These are phyloP conservation scores for Pseudogymnoascus sp. DNA, from an alignment of 2,329 filamentous ascomycete genomes.

Conservation along the genomic window DNA sequence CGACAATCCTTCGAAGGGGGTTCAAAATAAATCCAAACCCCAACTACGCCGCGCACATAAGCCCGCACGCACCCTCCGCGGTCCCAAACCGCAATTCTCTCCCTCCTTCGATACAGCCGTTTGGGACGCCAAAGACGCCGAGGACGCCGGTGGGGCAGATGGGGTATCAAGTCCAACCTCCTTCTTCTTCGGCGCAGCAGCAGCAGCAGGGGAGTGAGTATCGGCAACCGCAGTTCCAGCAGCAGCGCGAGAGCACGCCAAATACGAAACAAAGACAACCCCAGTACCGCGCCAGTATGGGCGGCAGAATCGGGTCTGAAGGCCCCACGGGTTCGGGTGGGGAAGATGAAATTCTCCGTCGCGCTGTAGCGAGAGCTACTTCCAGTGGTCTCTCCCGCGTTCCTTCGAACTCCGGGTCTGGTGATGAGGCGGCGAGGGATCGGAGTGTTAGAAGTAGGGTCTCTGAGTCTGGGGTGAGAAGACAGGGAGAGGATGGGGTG, in stretches of 20 bases:
- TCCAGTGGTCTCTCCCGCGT: not conserved
- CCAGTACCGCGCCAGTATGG: constrained; percentile 34
- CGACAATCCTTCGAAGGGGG: constrained; percentile 59
- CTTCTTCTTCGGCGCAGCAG: constrained; percentile 31
- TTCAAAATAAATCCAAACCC: constrained; percentile 80
- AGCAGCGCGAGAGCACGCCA: no score
- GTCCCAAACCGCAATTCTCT: constrained; percentile 26
- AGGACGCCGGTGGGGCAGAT: constrained; percentile 35
- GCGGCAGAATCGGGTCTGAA: not conserved
- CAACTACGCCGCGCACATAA: constrained; percentile 65
- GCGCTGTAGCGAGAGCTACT: not conserved
- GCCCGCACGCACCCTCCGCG: constrained; percentile 48
- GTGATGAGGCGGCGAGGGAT: not conserved
- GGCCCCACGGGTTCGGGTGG: not conserved
- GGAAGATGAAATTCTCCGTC: not conserved
- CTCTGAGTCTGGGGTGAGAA: constrained; percentile 12
- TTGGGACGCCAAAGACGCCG: constrained; percentile 14
- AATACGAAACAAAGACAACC: no score
- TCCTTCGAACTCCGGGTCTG: not conserved
- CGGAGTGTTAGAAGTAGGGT: not conserved
- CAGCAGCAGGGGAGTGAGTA: no score
- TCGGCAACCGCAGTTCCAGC: constrained; percentile 21
- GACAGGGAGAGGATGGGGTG: constrained; percentile 12
- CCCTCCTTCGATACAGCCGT: constrained; percentile 23
- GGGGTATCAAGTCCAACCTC: constrained; percentile 30